Conservation (phyloP, 2,329 filamentous ascomycete species). For the Trichoderma koningiopsis region DNA sequence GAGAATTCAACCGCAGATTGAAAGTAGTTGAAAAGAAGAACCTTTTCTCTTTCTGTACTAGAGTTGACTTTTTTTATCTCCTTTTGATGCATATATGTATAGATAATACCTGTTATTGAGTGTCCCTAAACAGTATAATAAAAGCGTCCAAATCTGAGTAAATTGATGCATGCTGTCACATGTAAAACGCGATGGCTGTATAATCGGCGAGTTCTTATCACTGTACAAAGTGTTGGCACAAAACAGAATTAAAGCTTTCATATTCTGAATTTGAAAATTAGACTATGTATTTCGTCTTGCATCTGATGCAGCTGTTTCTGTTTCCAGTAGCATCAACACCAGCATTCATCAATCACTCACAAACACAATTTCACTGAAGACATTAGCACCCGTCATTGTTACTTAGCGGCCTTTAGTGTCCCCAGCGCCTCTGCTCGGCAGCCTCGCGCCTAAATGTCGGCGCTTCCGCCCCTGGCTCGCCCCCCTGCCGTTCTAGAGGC, state of each 20-base stretch:
- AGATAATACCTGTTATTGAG: neutral
- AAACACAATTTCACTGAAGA: neutral
- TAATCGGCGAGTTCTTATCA: rapidly evolving
- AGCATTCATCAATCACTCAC: neutral
- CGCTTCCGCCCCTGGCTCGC: conserved; percentile 10
- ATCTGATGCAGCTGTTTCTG: neutral
- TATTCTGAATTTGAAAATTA: neutral
- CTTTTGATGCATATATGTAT: neutral
- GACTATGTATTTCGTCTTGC: neutral
- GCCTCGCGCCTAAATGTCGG: conserved; percentile 25
- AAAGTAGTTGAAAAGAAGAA: neutral
- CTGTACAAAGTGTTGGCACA: too few relatives aligned
- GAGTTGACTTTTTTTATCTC: neutral
- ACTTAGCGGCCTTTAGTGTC: conserved; percentile 8
- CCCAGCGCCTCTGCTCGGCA: conserved; percentile 9
- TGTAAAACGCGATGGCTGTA: neutral
- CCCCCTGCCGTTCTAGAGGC: neutral
- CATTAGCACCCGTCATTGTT: neutral
- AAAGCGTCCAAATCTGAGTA: neutral
- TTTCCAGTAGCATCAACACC: neutral
- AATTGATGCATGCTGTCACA: neutral
- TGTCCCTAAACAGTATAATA: neutral
- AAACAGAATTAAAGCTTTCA: neutral
- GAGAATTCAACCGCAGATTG: neutral
- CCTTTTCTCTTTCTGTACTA: neutral